Evolutionary conservation across 2,329 filamentous ascomycete genomes (phyloP), one percentile per base, ranked within the genome.

Genomic region (Chaetothyriales sp.): DNA sequence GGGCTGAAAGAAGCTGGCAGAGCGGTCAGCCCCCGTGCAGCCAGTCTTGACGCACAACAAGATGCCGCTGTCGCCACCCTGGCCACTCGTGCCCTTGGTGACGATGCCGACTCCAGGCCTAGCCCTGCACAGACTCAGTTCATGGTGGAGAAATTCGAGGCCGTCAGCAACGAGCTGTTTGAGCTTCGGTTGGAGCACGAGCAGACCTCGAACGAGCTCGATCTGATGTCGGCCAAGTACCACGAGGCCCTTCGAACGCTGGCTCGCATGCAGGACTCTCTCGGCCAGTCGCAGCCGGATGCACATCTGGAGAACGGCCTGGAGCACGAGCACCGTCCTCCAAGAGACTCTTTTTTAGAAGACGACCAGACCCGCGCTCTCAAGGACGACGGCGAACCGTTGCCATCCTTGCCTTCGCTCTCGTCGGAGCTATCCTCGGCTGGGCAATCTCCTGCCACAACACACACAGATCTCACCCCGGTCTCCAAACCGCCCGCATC

Each of bases 171-270:
- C 64, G 92, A 98, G 68, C 80, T 98, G 1, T 78, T 95, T 51
- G 86, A 92, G 60, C 77, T 98, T 48, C 84, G 86, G 15, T 82
- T 93, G 43, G 88, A 95, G 66, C 92, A 98, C 61, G 90, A 96
- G 65, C 73, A 76, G 7, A 90, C 87, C 0, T 64, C 94, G 18
- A 81, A 76, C 56, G 87, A 96, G 52, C 90, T 83, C 60, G 85
- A 93, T 56, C 69, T 80, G 45, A 80, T 98, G 22, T 81, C 88
- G 51, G 75, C 80, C 59, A 96, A 95, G 66, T 98, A 98, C 60
- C 86, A 95, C 62, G 83, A 94, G 61, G 85, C 89, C 4, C 72
- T 98, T 55, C 83, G 83, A 46, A 81, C 84, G 8, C 67, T 98
- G 43, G 82, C 86, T 5, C 84, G 92, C 64, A 74, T 96, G 46